phyloP scores from a whole-genome alignment of 371 early-diverging fungal genomes.

The Lichtheimia hyalospora region DNA sequence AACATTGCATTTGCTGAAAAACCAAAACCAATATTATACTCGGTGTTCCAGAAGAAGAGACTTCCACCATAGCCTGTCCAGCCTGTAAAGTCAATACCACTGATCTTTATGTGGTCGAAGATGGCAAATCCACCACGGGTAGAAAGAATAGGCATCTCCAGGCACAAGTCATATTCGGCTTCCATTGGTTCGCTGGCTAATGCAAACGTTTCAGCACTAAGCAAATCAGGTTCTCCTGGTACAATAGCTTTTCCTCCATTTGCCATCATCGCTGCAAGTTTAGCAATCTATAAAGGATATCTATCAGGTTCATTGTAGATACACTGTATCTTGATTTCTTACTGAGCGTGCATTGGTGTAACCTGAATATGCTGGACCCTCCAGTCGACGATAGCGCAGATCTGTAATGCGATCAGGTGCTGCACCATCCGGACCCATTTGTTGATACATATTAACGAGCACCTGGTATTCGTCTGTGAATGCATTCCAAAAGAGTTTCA shows the following conservation, averaged over 20 bases:
- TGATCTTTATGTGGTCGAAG: background rate
- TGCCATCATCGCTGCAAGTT: constrained; percentile 66
- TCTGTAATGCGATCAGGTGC: background rate
- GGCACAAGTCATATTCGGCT: constrained; percentile 1
- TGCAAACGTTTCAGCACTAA: constrained; percentile 23
- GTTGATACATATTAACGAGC: no score
- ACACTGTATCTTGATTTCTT: constrained; percentile 9
- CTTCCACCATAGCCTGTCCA: constrained; percentile 59
- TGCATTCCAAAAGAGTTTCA: background rate
- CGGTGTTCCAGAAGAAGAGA: constrained; percentile 54
- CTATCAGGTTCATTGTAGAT: background rate
- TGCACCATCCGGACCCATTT: no score
- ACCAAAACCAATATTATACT: constrained; percentile 53
- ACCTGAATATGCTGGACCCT: constrained; percentile 42
- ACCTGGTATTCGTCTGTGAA: no score
- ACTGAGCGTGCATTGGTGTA: constrained; percentile 64
- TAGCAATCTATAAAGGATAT: constrained; percentile 49
- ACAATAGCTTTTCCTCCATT: constrained; percentile 58
- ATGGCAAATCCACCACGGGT: constrained; percentile 13
- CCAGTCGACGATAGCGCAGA: constrained; percentile 13
- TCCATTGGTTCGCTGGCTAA: constrained; percentile 18
- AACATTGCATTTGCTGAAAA: constrained; percentile 46
- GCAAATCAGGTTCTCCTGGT: constrained; percentile 42
- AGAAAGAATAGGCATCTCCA: background rate
- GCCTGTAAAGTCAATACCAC: constrained; percentile 12